A percentile compares a stretch with the other conserved stretches of the same genome.
These are phyloP conservation scores for Fragaria nilgerrensis DNA, from an alignment of 306 rosid species.

Conservation along the genomic window DNA sequence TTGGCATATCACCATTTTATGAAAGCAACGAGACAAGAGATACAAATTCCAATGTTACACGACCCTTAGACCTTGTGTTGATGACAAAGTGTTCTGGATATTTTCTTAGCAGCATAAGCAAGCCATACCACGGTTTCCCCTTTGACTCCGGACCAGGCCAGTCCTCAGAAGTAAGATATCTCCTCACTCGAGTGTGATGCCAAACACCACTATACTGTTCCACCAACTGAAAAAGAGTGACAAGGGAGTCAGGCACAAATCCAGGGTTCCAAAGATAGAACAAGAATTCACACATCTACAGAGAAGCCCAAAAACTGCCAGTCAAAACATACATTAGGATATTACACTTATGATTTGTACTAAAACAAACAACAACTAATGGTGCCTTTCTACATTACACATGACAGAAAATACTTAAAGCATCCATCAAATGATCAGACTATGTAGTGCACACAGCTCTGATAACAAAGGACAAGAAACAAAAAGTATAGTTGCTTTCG, in stretches of 20 bases:
- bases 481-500: neutral
- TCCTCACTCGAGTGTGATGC: conserved; percentile 86
- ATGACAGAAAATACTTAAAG: neutral
- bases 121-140: conserved; percentile 96
- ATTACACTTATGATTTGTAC: neutral
- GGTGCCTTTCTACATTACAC: neutral
- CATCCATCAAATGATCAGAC: neutral
- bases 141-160: conserved; percentile 90
- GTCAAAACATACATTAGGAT: neutral
- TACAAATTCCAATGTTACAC: conserved; percentile 78
- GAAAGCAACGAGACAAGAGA: conserved; percentile 93
- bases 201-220: conserved; percentile 72
- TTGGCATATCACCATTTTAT: conserved; percentile 20
- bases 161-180: conserved; percentile 84
- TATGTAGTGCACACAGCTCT: neutral
- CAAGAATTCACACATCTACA: neutral
- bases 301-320: neutral
- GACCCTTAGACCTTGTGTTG: conserved; percentile 93
- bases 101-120: conserved; percentile 89
- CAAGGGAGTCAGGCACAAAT: neutral
- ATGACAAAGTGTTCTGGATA: conserved; percentile 98
- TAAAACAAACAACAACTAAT: neutral
- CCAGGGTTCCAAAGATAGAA: neutral
- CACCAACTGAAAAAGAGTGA: conserved; percentile 56
- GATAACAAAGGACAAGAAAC: neutral